These are phyloP conservation scores for Aureobasidium zeae DNA, from an alignment of 2,329 filamentous ascomycete species.

Conservation along the genomic window DNA sequence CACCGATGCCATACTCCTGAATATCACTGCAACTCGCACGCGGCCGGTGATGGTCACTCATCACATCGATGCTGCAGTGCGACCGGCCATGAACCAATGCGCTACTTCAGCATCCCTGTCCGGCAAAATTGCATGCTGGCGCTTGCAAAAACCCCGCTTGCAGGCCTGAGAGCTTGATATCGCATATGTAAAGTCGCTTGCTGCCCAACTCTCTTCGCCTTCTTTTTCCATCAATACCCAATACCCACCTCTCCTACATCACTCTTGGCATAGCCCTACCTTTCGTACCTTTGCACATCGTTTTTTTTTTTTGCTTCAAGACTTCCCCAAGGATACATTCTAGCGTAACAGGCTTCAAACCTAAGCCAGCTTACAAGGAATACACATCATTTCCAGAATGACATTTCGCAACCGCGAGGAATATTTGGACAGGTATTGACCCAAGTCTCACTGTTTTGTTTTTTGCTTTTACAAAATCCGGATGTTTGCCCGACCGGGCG, in stretches of 20 bases:
- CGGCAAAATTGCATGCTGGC: conserved; percentile 13
- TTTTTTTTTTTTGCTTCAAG: conserved; percentile 9
- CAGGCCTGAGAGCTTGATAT: conserved; percentile 10
- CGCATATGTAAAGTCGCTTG: conserved; percentile 16
- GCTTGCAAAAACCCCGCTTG: conserved; percentile 9
- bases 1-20: conserved; percentile 5
- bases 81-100: conserved; percentile 6
- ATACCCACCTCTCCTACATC: conserved; percentile 6
- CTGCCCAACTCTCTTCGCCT: conserved; percentile 13
- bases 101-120: conserved; percentile 7
- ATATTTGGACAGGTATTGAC: conserved; percentile 30
- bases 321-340: neutral
- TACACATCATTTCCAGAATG: conserved; percentile 27
- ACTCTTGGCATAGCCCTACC: conserved; percentile 7
- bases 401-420: conserved; percentile 31
- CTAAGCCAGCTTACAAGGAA: conserved; percentile 14
- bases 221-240: conserved; percentile 6
- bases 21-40: conserved; percentile 14
- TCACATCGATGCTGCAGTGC: conserved; percentile 9
- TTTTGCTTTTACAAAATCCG: conserved; percentile 17
- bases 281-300: conserved; percentile 12
- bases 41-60: conserved; percentile 10
- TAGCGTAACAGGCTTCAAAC: conserved; percentile 16
- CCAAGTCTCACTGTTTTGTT: conserved; percentile 19
- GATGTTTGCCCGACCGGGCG: conserved; percentile 19